Evolutionary conservation across 805 yeast species (phyloP), one percentile per base, ranked within the genome.

Genomic region (Candida patagonica): DNA sequence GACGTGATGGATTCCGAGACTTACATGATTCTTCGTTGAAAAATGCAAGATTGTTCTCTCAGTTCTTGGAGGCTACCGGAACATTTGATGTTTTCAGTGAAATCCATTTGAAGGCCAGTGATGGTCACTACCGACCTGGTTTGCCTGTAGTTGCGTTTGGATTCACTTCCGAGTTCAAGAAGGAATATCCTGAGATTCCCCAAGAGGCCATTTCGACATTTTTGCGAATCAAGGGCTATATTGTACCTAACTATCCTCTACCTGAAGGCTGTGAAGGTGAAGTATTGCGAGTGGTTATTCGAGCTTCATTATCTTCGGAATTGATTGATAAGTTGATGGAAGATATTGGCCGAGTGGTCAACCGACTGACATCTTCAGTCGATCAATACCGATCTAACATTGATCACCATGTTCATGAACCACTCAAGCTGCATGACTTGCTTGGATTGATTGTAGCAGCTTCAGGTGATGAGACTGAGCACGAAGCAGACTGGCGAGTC

Each of bases 111-210:
- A 68, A 71, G 24, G 43, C 59, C 15, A 25, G 16, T 4, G 6
- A 5, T 15, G 65, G 63, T 20, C 59, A 57, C 21, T 86, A 65
- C 64, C 70, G 74, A 52, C 78, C 82, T 1, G 95, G 95, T 2
- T 70, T 87, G 44, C 96, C 96, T 2, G 92, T 87, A 25, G 95
- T 86, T 31, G 81, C 96, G 0, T 87, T 86, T 70, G 76, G 76
- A 55, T 73, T 87, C 50, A 71, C 83, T 2, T 65, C 75, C 38
- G 66, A 67, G 27, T 74, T 87, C 57, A 56, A 62, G 30, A 55
- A 70, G 31, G 56, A 68, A 30, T 83, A 77, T 57, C 92, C 95
- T 2, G 85, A 77, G 59, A 73, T 87, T 41, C 95, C 94, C 7
- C 96, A 88, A 61, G 69, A 79, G 13, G 68, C 83, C 43, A 60